Conservation (phyloP, 192 early-diverging fungal genomes). For the Backusella sp. region DNA sequence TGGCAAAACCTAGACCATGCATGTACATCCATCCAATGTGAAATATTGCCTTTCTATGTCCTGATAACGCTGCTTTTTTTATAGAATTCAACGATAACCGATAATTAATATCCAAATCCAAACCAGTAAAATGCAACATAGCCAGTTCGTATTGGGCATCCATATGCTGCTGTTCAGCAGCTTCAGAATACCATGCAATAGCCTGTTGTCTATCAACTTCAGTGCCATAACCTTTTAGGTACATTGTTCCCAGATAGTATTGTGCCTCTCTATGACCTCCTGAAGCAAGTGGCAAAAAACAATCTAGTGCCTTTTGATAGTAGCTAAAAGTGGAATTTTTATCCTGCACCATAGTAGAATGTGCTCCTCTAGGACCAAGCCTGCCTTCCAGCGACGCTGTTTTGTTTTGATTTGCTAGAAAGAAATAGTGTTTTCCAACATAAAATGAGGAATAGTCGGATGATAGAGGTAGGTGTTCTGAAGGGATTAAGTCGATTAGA, state of each 20-base stretch:
- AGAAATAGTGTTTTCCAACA: too few relatives aligned
- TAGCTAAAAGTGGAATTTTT: too few relatives aligned
- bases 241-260: not conserved
- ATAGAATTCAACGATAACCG: not conserved
- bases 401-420: not conserved
- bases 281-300: not conserved
- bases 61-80: not conserved
- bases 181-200: not conserved
- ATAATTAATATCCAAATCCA: not conserved
- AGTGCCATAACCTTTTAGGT: not conserved
- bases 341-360: too few relatives aligned
- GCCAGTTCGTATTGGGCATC: conserved; percentile 1
- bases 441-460: too few relatives aligned
- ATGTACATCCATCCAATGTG: not conserved
- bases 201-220: not conserved
- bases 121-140: not conserved
- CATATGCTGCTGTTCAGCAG: conserved; percentile 5
- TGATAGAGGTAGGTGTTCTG: too few relatives aligned
- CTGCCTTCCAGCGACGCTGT: too few relatives aligned
- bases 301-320: not conserved
- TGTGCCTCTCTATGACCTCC: not conserved
- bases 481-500: not conserved
- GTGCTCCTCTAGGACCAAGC: too few relatives aligned
- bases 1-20: not conserved
- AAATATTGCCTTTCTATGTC: not conserved